Base-by-base conservation (phyloP, 116 monocot species). In the Papilionanthe hybrid region DNA sequence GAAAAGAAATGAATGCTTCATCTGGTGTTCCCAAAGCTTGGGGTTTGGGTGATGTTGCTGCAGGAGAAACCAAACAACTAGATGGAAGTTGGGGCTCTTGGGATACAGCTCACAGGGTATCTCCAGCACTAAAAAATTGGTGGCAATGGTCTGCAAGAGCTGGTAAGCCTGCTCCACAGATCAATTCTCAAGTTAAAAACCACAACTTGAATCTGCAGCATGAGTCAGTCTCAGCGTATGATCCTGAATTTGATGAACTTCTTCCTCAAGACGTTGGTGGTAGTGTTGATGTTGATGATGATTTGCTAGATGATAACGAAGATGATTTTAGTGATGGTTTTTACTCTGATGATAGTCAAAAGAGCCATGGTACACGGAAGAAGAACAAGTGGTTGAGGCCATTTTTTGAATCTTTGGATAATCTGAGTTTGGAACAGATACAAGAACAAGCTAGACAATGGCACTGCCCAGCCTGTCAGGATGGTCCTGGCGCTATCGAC, bases 401-500 rank as follows among this genome's bases (percentile, higher is more conserved):
- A 55, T 91, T 97, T 77, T 97, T 97, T 85, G 87, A 88, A 76
- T 75, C 18, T 20, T 55, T 97, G 67, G 94, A 91, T 18, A 77
- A 73, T 20, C 85, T 97, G 44, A 90, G 76, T 9, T 77, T 80
- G 47, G 89, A 94, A 28, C 76, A 94, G 74, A 86, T 94, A 80
- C 85, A 76, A 79, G 97, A 91, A 68, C 79, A 82, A 53, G 86
- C 87, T 74, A 89, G 94, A 79, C 92, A 90, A 58, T 97, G 94
- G 94, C 97, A 97, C 76, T 97, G 97, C 80, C 91, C 97, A 15
- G 94, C 94, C 22, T 97, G 97, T 81, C 88, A 91, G 57, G 83
- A 87, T 82, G 97, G 94, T 23, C 97, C 97, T 18, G 94, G 94
- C 79, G 92, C 94, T 42, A 97, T 97, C 84, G 88, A 92, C 8